Conservation (phyloP, 2,329 filamentous ascomycete species). For the Diaporthe nobilis region DNA sequence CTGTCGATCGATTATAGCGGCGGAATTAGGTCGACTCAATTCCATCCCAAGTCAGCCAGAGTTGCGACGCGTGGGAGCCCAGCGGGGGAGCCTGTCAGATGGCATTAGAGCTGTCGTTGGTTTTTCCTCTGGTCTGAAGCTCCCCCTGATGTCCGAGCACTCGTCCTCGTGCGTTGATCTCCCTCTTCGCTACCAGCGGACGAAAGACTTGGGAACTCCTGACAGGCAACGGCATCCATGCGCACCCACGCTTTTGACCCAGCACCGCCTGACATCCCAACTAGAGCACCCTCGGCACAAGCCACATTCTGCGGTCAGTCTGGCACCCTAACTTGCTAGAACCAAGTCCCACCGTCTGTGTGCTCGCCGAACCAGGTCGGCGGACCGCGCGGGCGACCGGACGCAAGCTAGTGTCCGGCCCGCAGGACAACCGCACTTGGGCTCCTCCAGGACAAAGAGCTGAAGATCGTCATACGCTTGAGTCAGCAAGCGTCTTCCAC, state of each 20-base stretch:
- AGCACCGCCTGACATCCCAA: not conserved
- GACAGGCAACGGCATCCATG: slow-evolving; percentile 20
- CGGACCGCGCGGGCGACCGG: not conserved
- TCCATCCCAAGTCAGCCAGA: not conserved
- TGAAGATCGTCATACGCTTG: slow-evolving; percentile 16
- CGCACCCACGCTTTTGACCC: not conserved
- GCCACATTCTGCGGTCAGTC: not conserved
- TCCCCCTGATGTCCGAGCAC: not conserved
- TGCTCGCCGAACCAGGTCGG: not conserved
- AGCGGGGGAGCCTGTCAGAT: not conserved
- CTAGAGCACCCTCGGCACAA: not conserved
- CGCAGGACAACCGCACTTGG: not conserved
- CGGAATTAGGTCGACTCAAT: not conserved
- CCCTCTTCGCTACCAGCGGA: slow-evolving; percentile 3
- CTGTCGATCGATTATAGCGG: slow-evolving; percentile 25
- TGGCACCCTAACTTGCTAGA: not conserved
- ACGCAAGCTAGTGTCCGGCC: not conserved
- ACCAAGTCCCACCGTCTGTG: not conserved
- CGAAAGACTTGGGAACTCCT: slow-evolving; percentile 3
- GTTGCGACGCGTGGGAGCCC: not conserved
- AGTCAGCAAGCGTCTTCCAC: not conserved
- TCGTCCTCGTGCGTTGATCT: not conserved
- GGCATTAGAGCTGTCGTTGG: not conserved
- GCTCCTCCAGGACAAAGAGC: not conserved
- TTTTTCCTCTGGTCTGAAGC: no score